Evolutionary conservation across 169 alveolate genomes (phyloP), one percentile per base, ranked within the genome.

Genomic region (Toxoplasma gondii): DNA sequence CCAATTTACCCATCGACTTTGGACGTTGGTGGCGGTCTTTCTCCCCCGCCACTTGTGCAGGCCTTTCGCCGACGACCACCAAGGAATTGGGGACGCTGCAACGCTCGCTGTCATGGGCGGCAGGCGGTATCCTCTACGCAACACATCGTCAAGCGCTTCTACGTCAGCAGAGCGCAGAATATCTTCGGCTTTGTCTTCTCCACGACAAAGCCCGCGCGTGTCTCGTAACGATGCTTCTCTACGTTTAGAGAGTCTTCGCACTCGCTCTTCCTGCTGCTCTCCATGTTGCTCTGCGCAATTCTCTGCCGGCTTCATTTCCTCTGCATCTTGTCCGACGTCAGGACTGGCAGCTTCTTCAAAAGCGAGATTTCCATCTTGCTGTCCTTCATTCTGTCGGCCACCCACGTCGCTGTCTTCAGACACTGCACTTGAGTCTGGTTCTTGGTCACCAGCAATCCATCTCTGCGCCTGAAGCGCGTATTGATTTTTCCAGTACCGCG

Each of bases 1-100:
- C 95, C 95, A 92, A 88, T 92, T 92, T 12, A 92, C 92, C 39
- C 92, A 80, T 22, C 95, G 92, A 88, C 95, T 92, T 36, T 92
- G 95, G 81, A 83, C 88, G 54, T 78, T 83, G 80, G 78, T 24
- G n/a, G 88, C 54, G 24, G 39, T 69, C 88, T 92, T 92, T 16
- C 54, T 39, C 44, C 95, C 92, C 69, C 95, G 38, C 95, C 95
- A 92, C 69, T 81, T 91, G 81, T 92, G 95, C 74, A 43, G 93
- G 64, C 95, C 95, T 38, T 81, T 54, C 49, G 78, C 88, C 64
- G 92, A 53, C 53, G 80, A 36, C 95, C 95, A 92, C 95, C 95
- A 92, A 45, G 95, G 95, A 5, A 92, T 27, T 49, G 95, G 95
- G 29, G 95, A 92, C 38, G 92, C 92, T 0, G 95, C 95, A 19